These are phyloP conservation scores for Auxenochlorella pyrenoidosa DNA, from an alignment of 139 green algal genomes.

Conservation along the genomic window DNA sequence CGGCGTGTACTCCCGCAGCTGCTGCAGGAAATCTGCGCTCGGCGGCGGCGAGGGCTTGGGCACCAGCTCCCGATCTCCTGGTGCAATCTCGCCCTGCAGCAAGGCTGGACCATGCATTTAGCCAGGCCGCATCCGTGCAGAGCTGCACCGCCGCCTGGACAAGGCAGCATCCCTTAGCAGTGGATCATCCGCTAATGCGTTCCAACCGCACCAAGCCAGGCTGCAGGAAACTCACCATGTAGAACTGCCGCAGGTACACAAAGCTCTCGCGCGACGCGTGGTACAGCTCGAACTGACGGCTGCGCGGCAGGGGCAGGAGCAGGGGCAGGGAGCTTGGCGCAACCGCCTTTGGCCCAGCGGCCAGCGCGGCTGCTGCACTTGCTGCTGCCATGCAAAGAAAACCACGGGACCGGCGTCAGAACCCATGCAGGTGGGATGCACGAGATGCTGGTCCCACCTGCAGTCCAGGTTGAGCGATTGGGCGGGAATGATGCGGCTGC, in stretches of 20 bases:
- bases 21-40: conserved; percentile 62
- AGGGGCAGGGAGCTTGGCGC: not conserved
- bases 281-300: conserved; percentile 66
- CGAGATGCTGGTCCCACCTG: conserved; percentile 3
- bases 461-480: conserved; percentile 77
- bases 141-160: too few species aligned
- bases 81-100: conserved; percentile 57
- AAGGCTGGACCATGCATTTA: not conserved
- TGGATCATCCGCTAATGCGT: too few species aligned
- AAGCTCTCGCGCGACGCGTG: conserved; percentile 73
- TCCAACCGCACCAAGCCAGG: not conserved
- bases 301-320: not conserved
- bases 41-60: conserved; percentile 30
- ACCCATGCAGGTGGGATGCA: too few species aligned
- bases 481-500: conserved; percentile 72
- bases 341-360: not conserved
- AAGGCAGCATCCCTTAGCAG: too few species aligned
- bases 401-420: too few species aligned
- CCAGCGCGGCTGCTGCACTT: too few species aligned
- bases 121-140: too few species aligned
- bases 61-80: conserved; percentile 47
- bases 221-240: not conserved
- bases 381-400: too few species aligned
- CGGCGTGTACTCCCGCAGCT: conserved; percentile 64
- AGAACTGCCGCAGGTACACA: conserved; percentile 75